A percentile compares a stretch with the other conserved stretches of the same genome.
phyloP scores from a whole-genome alignment of 306 rosid genomes.

The Lathyrus aphaca region DNA sequence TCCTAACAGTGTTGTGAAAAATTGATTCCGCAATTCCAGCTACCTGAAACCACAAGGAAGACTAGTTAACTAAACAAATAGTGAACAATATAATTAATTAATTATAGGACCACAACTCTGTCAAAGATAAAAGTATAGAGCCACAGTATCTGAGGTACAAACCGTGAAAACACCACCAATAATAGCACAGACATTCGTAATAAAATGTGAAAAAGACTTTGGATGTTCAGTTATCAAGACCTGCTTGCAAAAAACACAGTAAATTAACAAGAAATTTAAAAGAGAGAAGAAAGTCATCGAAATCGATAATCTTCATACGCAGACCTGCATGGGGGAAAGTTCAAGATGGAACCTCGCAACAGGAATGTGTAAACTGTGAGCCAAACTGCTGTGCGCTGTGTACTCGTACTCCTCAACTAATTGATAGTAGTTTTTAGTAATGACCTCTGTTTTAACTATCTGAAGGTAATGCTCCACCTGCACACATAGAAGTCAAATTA shows the following conservation, averaged over 20 bases:
- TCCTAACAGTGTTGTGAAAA: constrained; percentile 77
- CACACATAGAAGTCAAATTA: constrained; percentile 38
- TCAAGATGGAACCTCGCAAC: constrained; percentile 87
- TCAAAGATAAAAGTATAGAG: constrained; percentile 5
- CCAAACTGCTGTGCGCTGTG: constrained; percentile 92
- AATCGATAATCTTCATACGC: constrained; percentile 16
- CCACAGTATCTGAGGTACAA: constrained; percentile 45
- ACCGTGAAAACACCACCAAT: constrained; percentile 99
- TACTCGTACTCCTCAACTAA: constrained; percentile 93
- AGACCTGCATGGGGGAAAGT: constrained; percentile 99
- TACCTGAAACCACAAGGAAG: constrained; percentile 66
- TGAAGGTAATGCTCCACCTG: constrained; percentile 99
- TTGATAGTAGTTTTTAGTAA: constrained; percentile 57
- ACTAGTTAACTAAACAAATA: constrained; percentile 38
- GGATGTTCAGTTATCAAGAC: constrained; percentile 77
- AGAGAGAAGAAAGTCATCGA: constrained; percentile 30
- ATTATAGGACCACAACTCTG: background rate
- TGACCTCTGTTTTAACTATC: constrained; percentile 88
- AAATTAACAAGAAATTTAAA: constrained; percentile 1
- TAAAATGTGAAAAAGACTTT: constrained; percentile 89
- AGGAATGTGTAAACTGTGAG: constrained; percentile 70
- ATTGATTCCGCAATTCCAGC: constrained; percentile 95
- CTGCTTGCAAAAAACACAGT: constrained; percentile 46
- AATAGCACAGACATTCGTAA: constrained; percentile 95
- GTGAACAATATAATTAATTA: constrained; percentile 29